These are phyloP conservation scores for Voacanga thouarsii DNA, from an alignment of 257 asterid species.

Conservation along the genomic window DNA sequence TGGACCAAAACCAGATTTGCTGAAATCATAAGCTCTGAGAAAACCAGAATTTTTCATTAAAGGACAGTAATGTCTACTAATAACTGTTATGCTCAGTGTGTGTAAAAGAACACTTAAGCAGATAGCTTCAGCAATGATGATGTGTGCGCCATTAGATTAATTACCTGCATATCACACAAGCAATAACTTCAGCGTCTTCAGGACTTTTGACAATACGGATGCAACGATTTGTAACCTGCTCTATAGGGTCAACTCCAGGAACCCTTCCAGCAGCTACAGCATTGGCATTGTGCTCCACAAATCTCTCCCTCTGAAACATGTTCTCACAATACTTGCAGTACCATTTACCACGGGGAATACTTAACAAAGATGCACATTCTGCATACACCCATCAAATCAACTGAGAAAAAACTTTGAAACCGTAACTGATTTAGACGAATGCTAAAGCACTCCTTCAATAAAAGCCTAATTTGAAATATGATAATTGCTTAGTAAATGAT, in stretches of 20 bases:
- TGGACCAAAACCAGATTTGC: constrained; percentile 99
- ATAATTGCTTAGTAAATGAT: neutral
- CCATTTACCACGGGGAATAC: constrained; percentile 93
- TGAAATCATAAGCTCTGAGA: constrained; percentile 89
- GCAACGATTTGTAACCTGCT: constrained; percentile 81
- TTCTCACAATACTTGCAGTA: constrained; percentile 91
- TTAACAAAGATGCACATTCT: constrained; percentile 81
- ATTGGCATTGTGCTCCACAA: constrained; percentile 70
- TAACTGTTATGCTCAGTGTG: neutral
- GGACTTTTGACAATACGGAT: constrained; percentile 81
- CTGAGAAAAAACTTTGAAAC: constrained; percentile 7
- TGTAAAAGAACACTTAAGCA: neutral
- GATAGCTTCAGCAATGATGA: neutral
- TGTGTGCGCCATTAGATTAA: neutral
- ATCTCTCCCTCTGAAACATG: constrained; percentile 82
- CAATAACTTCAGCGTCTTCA: constrained; percentile 88
- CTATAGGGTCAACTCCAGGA: constrained; percentile 65
- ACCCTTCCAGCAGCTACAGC: constrained; percentile 95
- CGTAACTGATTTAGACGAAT: constrained; percentile 1
- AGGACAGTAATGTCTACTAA: neutral
- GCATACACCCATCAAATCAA: constrained; percentile 32
- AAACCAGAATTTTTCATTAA: constrained; percentile 1
- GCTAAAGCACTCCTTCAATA: neutral
- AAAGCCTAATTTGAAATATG: neutral
- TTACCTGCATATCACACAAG: constrained; percentile 97